Percentiles rank a stretch among this genome's conserved stretches.
Conservation (phyloP, 768 basidiomycete genomes). For the Kockovaella imperatae region DNA sequence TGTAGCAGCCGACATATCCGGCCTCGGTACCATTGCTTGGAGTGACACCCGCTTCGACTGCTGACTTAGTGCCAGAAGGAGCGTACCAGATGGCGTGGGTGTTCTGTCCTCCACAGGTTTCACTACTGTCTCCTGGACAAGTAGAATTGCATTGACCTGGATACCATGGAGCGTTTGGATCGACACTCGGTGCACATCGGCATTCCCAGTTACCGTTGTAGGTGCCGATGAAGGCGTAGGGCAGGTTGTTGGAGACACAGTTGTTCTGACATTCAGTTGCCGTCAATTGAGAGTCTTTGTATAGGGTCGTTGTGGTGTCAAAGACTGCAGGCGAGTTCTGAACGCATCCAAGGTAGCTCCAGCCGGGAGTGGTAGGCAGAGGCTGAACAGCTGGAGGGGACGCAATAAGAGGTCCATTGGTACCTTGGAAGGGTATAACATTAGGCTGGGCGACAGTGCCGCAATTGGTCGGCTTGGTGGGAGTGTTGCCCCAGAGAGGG, state of each 20-base stretch:
- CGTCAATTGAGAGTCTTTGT: conserved; percentile 9
- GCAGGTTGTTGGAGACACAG: conserved; percentile 8
- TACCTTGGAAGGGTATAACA: conserved; percentile 19
- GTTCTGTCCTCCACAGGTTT: conserved; percentile 22
- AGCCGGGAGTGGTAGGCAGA: conserved; percentile 22
- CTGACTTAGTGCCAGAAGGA: conserved; percentile 13
- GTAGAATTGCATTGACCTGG: conserved; percentile 9
- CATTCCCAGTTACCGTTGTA: conserved; percentile 10
- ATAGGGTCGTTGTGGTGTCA: conserved; percentile 1
- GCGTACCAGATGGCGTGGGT: conserved; percentile 14
- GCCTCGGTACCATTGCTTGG: conserved; percentile 12
- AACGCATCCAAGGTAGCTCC: conserved; percentile 27
- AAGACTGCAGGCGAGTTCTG: background rate
- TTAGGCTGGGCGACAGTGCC: conserved; percentile 18
- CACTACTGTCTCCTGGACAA: conserved; percentile 23
- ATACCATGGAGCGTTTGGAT: conserved; percentile 1
- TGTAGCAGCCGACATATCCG: conserved; percentile 27
- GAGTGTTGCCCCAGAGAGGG: conserved; percentile 28
- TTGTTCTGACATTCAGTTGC: conserved; percentile 11
- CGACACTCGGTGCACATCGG: conserved; percentile 13
- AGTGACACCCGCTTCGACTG: background rate
- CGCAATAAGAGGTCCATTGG: conserved; percentile 22
- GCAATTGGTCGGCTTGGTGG: conserved; percentile 30
- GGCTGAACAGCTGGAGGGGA: conserved; percentile 11
- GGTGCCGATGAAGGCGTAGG: conserved; percentile 7